These are phyloP conservation scores for Rhodomyrtus tomentosa DNA, from an alignment of 345 rosid genomes.

Conservation along the genomic window DNA sequence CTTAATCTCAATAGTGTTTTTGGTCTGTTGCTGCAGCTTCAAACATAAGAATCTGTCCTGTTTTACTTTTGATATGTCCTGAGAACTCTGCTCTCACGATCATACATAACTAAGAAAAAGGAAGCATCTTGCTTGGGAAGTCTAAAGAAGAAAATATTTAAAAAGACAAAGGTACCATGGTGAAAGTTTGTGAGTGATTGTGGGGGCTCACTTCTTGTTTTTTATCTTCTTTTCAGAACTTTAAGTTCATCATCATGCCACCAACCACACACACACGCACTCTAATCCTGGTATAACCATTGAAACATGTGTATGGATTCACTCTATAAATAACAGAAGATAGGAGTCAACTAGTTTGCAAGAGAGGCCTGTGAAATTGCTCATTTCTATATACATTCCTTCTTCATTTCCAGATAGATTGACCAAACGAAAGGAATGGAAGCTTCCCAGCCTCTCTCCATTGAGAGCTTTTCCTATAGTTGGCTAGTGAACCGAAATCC, in stretches of 20 bases:
- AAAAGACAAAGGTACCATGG: background rate
- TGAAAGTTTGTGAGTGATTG: constrained; percentile 30
- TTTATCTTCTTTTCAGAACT: constrained; percentile 32
- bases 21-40: background rate
- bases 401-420: background rate
- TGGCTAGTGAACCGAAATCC: constrained; percentile 79
- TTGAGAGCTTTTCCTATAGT: constrained; percentile 87
- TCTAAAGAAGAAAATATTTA: constrained; percentile 4
- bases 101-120: background rate
- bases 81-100: background rate
- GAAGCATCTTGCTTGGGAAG: constrained; percentile 16
- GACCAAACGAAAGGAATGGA: constrained; percentile 31
- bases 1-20: background rate
- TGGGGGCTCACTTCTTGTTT: constrained; percentile 53
- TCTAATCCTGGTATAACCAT: background rate
- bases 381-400: background rate
- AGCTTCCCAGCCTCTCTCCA: constrained; percentile 67
- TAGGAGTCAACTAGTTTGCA: background rate
- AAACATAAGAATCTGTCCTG: constrained; percentile 5
- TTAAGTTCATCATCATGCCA: constrained; percentile 14
- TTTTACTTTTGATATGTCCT: background rate
- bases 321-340: background rate
- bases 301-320: background rate
- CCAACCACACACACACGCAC: background rate
- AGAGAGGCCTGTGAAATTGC: background rate